phyloP scores from a whole-genome alignment of 257 asterid genomes.

The Solanum bulbocastanum region DNA sequence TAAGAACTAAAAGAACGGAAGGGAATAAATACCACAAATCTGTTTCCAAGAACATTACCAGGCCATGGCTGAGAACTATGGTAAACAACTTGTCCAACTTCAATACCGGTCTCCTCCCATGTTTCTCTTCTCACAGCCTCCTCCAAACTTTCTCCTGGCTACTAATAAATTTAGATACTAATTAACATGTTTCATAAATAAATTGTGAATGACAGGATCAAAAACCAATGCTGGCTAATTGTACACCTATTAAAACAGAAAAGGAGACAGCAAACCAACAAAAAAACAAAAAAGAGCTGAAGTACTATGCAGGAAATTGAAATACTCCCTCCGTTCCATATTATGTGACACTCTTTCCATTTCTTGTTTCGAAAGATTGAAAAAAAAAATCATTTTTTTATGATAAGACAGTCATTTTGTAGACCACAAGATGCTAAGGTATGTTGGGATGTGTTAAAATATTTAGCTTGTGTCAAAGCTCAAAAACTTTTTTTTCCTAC shows the following conservation, averaged over 20 bases:
- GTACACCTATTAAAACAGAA: neutral
- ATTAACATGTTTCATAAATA: neutral
- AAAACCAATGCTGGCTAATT: neutral
- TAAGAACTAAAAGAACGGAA: neutral
- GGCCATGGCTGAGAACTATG: conserved; percentile 99
- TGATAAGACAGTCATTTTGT: neutral
- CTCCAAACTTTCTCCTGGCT: conserved; percentile 97
- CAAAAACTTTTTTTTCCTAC: neutral
- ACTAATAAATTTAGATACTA: conserved; percentile 1
- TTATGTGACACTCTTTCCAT: neutral
- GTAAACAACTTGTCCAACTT: conserved; percentile 88
- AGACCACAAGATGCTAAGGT: neutral
- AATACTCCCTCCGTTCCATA: neutral
- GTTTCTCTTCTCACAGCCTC: conserved; percentile 98
- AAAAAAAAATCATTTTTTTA: neutral
- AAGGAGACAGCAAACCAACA: neutral
- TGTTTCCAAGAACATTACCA: conserved; percentile 27
- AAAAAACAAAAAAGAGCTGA: neutral
- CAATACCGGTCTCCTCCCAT: conserved; percentile 90
- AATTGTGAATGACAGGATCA: neutral
- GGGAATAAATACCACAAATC: neutral
- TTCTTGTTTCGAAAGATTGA: neutral
- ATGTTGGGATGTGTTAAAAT: neutral
- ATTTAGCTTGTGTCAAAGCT: neutral
- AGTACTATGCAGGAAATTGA: neutral